These are phyloP conservation scores for Rhododendron vialii DNA, from an alignment of 148 eudicot genomes.

Conservation along the genomic window DNA sequence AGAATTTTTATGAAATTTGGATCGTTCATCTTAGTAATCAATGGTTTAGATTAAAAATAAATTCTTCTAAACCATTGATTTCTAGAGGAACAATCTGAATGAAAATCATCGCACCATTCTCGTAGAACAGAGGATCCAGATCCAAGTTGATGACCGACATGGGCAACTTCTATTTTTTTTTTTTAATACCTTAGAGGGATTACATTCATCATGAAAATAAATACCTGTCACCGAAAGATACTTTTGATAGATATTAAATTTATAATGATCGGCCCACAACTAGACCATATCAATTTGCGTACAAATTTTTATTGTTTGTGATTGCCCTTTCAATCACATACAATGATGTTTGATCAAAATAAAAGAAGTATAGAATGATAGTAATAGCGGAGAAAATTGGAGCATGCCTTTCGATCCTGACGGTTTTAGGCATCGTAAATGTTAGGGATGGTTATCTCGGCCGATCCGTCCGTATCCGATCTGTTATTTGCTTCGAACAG, in stretches of 20 bases:
- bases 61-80: too few relatives aligned
- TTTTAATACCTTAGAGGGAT: background rate
- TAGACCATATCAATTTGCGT: background rate
- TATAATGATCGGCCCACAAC: background rate
- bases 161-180: too few relatives aligned
- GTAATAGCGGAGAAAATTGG: background rate
- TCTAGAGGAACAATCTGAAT: too few relatives aligned
- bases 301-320: background rate
- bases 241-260: background rate
- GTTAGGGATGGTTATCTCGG: too few relatives aligned
- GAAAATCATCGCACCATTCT: too few relatives aligned
- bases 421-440: background rate
- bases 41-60: too few relatives aligned
- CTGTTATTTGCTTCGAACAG: too few relatives aligned
- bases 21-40: too few relatives aligned
- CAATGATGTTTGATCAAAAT: background rate
- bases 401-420: background rate
- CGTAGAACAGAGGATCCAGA: background rate
- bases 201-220: background rate
- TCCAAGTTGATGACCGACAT: background rate
- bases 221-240: background rate
- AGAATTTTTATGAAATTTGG: too few relatives aligned
- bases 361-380: background rate
- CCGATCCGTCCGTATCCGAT: too few relatives aligned
- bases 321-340: background rate